Evolutionary conservation across 805 yeast species (phyloP), one percentile per base, ranked within the genome.

Genomic region (Torulaspora delbrueckii): DNA sequence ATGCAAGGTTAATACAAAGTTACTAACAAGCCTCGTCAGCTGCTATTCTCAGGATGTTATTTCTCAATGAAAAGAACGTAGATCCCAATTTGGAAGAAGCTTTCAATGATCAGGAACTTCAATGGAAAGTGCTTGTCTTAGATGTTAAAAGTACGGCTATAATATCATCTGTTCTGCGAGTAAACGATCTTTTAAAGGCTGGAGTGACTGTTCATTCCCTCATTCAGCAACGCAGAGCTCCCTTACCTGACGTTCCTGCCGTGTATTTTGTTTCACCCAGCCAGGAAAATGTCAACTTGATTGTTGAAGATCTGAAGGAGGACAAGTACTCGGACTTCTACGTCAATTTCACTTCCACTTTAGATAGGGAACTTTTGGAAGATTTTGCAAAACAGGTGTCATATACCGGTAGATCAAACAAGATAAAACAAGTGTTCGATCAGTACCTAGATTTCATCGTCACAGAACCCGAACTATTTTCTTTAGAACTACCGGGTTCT

Each of bases 201-300:
- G 99, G 99, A 8, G 82, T 93, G 46, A 93, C 99, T 0, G 83
- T 89, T 58, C 98, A 93, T 62, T 75, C 91, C 48, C 67, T 85
- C 40, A 79, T 91, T 44, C 73, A 73, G 45, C 74, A 88, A 38
- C 78, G 76, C 47, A 74, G 99, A 50, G 79, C 90, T n/a, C 77
- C 91, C 1, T 73, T 93, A 42, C 90, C 95, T 1, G 99, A 93
- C 58, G 98, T 91, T 10, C 97, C 98, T 0, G 98, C 81, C 3
- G 79, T 93, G 37, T 93, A 93, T 67, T 91, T 93, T 57, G 84
- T 93, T 27, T 84, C 85, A 47, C 98, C 99, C 5, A 85, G 93
- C 0, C 70, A 75, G 23, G 91, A 79, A 39, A 93, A 93, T 61
- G 73, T 93, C 34, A 69, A 77, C 25, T 60, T 68, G 26, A 85